phyloP scores from a whole-genome alignment of 345 rosid genomes.

The Eucalyptus polybractea region DNA sequence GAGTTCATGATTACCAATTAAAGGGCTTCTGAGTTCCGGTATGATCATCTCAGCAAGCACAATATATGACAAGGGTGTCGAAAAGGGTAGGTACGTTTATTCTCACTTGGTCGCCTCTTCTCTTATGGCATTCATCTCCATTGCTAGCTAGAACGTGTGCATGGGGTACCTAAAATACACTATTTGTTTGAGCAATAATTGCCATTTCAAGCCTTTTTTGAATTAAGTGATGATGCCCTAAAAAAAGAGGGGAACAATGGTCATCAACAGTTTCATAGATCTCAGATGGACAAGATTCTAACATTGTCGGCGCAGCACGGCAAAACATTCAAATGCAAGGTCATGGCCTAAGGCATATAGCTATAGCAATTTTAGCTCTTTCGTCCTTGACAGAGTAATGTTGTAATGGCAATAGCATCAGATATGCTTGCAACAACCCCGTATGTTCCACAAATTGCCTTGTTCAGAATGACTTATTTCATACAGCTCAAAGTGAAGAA shows the following conservation, averaged over 20 bases:
- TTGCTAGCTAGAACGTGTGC: background rate
- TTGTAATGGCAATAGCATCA: background rate
- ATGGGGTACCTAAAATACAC: background rate
- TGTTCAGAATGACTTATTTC: background rate
- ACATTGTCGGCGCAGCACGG: background rate
- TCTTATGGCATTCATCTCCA: background rate
- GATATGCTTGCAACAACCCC: background rate
- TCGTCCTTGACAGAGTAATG: background rate
- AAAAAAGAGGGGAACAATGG: background rate
- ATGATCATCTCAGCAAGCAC: background rate
- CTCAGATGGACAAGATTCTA: background rate
- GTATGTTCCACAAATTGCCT: background rate
- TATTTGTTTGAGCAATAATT: background rate
- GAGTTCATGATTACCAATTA: background rate
- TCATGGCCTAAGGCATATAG: background rate
- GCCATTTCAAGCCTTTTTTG: background rate
- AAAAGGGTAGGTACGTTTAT: background rate
- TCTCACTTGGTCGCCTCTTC: background rate
- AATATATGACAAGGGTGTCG: accelerated
- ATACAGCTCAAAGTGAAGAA: background rate
- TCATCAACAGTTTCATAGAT: background rate
- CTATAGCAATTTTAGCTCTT: background rate
- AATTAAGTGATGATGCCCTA: background rate
- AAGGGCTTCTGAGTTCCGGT: background rate
- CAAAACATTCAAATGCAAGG: background rate